phyloP scores from a whole-genome alignment of 148 eudicot genomes.

The Silene latifolia region DNA sequence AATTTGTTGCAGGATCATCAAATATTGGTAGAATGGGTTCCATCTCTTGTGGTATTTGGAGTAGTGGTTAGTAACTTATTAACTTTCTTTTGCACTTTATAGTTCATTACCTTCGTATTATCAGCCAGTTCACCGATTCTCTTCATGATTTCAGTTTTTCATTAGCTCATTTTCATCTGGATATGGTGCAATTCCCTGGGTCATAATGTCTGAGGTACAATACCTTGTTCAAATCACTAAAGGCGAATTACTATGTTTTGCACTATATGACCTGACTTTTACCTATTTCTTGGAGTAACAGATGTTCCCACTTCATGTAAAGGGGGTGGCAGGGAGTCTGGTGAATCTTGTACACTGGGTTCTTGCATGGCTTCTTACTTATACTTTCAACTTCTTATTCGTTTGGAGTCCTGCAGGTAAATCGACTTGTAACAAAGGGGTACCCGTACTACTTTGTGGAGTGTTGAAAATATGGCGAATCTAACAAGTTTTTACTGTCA shows the following conservation, averaged over 20 bases:
- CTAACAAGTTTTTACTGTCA: not conserved
- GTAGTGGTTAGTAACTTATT: slow-evolving; percentile 19
- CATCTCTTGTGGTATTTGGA: slow-evolving; percentile 27
- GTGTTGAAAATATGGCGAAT: not conserved
- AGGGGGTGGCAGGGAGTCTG: slow-evolving; percentile 41
- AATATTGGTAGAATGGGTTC: slow-evolving; percentile 26
- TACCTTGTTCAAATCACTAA: no score
- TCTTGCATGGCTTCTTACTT: slow-evolving; percentile 42
- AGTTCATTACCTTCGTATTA: not conserved
- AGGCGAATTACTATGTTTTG: no score
- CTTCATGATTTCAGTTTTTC: slow-evolving; percentile 6
- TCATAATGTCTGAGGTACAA: slow-evolving; percentile 29
- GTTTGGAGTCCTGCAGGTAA: slow-evolving; percentile 35
- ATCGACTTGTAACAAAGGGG: not conserved
- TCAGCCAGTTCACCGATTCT: not conserved
- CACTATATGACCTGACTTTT: no score
- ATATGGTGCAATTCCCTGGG: slow-evolving; percentile 28
- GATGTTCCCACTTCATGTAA: slow-evolving; percentile 42
- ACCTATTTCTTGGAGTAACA: slow-evolving; percentile 1
- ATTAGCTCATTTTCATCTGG: slow-evolving; percentile 24
- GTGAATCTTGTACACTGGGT: slow-evolving; percentile 39
- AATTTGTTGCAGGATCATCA: slow-evolving; percentile 11
- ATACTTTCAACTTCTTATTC: slow-evolving; percentile 42
- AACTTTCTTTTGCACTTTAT: not conserved
- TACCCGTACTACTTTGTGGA: no score